These are phyloP conservation scores for Claviceps maximensis DNA, from an alignment of 2,329 filamentous ascomycete species.

Conservation along the genomic window DNA sequence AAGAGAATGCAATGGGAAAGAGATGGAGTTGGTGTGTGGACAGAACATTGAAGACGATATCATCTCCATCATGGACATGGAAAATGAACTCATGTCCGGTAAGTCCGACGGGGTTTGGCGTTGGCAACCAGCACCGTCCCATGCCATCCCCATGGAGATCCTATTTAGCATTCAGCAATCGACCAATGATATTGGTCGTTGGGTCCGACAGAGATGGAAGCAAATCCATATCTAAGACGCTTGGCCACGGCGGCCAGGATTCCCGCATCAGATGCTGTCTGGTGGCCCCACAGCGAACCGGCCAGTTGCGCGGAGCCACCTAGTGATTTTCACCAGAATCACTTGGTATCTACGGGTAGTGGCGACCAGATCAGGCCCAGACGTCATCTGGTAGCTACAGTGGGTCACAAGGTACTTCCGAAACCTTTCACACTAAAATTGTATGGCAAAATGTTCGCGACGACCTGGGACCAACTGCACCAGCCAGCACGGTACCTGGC, in stretches of 20 bases:
- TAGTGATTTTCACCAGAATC: too few species aligned
- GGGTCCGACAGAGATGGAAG: background rate
- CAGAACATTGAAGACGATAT: background rate
- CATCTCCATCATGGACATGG: background rate
- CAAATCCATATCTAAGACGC: background rate
- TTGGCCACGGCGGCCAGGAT: background rate
- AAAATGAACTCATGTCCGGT: background rate
- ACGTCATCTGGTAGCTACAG: background rate
- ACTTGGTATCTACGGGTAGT: too few species aligned
- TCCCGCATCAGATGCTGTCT: background rate
- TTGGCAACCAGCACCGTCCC: too few species aligned
- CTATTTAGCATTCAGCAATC: background rate
- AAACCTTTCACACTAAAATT: too few species aligned
- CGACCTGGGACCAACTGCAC: too few species aligned
- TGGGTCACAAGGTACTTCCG: too few species aligned
- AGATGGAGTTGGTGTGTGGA: background rate
- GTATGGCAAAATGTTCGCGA: too few species aligned
- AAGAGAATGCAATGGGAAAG: too few species aligned
- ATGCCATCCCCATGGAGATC: background rate
- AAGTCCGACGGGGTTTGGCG: too few species aligned
- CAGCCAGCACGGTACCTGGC: background rate
- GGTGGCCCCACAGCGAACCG: background rate
- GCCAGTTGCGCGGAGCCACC: too few species aligned
- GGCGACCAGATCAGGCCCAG: too few species aligned
- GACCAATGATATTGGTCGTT: background rate